phyloP scores from a whole-genome alignment of 805 yeast genomes.

The Danielozyma ontarioensis region DNA sequence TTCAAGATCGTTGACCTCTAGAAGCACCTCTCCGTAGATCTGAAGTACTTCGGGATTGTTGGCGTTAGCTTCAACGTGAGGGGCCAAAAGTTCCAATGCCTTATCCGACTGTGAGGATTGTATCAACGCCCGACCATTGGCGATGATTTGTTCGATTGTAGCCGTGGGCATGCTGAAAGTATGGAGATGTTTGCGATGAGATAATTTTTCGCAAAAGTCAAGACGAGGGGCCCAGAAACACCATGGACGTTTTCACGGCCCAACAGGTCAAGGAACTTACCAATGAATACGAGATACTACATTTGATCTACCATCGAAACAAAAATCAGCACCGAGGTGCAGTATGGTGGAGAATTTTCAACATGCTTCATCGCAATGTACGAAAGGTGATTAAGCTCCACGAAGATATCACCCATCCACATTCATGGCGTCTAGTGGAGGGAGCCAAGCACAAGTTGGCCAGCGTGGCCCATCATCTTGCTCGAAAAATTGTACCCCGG shows the following conservation, averaged over 20 bases:
- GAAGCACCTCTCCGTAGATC: slow-evolving; percentile 65
- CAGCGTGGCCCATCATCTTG: slow-evolving; percentile 22
- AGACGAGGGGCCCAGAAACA: background rate
- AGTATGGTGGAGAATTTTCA: slow-evolving; percentile 72
- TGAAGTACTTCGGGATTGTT: slow-evolving; percentile 46
- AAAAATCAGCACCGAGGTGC: slow-evolving; percentile 71
- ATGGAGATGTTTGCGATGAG: slow-evolving; percentile 1
- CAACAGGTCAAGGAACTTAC: background rate
- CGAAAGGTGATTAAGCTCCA: slow-evolving; percentile 32
- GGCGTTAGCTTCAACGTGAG: slow-evolving; percentile 24
- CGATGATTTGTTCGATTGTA: slow-evolving; percentile 14
- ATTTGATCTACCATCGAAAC: slow-evolving; percentile 64
- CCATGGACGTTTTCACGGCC: slow-evolving; percentile 1
- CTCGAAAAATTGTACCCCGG: slow-evolving; percentile 33
- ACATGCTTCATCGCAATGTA: slow-evolving; percentile 54
- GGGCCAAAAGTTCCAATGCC: slow-evolving; percentile 47
- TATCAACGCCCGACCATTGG: slow-evolving; percentile 39
- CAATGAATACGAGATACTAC: slow-evolving; percentile 55
- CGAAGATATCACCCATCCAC: slow-evolving; percentile 2
- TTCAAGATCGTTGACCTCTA: slow-evolving; percentile 78
- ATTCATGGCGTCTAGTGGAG: slow-evolving; percentile 2
- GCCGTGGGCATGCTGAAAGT: background rate
- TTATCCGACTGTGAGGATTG: slow-evolving; percentile 47
- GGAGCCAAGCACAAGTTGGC: slow-evolving; percentile 6
- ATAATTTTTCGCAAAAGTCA: slow-evolving; percentile 1